Conservation (phyloP, 768 basidiomycete species). For the Russula earlei region DNA sequence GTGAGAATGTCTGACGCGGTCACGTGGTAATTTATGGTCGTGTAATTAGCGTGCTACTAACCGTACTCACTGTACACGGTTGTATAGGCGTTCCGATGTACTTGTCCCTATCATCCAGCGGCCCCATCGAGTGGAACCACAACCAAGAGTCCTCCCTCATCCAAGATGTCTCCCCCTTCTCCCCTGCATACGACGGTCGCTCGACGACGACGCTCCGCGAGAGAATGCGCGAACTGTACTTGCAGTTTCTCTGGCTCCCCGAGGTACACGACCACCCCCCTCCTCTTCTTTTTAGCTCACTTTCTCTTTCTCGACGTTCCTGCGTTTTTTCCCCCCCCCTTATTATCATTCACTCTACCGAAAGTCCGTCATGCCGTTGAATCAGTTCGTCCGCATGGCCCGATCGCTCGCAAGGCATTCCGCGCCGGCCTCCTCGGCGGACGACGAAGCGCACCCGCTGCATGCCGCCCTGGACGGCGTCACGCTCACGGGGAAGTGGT, state of each 20-base stretch:
- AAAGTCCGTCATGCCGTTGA: constrained; percentile 66
- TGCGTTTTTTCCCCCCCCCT: no score
- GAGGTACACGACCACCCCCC: constrained; percentile 16
- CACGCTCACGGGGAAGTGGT: constrained; percentile 74
- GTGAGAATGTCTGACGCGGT: neutral
- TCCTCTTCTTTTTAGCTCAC: no score
- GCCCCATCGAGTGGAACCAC: constrained; percentile 17
- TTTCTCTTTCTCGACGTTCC: neutral
- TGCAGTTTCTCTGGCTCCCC: constrained; percentile 18
- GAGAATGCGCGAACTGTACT: constrained; percentile 14
- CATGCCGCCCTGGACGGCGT: constrained; percentile 52
- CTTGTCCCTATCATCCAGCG: constrained; percentile 6
- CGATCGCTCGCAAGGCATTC: constrained; percentile 39
- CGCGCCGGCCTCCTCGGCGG: constrained; percentile 24
- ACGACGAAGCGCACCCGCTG: constrained; percentile 41
- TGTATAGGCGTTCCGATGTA: neutral
- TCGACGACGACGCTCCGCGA: constrained; percentile 6
- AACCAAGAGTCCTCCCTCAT: constrained; percentile 14
- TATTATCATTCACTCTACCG: no score
- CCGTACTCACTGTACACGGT: no score
- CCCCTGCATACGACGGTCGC: constrained; percentile 12
- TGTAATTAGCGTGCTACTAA: no score
- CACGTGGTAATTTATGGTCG: neutral
- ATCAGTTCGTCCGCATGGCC: constrained; percentile 45
- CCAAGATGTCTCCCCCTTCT: constrained; percentile 13